Conservation (phyloP, 192 early-diverging fungal genomes). For the Oehlia diaphana region DNA sequence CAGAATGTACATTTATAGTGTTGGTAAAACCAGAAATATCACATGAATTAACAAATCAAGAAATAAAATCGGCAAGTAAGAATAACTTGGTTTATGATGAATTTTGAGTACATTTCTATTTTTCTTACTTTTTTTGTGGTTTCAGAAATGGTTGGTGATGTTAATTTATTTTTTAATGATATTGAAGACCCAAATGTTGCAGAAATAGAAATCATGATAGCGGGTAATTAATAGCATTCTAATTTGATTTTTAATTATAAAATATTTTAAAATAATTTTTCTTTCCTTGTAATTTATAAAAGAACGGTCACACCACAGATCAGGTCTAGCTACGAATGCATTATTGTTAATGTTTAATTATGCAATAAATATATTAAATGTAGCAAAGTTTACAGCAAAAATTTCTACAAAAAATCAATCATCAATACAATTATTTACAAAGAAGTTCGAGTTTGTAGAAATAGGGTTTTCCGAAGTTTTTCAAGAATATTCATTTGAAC, state of each 20-base stretch:
- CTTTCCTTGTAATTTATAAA: not conserved
- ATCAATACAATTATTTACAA: slow-evolving; percentile 59
- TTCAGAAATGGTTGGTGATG: slow-evolving; percentile 88
- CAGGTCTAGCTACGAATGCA: not conserved
- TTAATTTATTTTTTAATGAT: slow-evolving; percentile 93
- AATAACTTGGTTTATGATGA: slow-evolving; percentile 17
- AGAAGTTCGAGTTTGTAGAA: slow-evolving; percentile 59
- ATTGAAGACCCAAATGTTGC: slow-evolving; percentile 65
- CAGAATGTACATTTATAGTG: slow-evolving; percentile 79
- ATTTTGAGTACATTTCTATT: slow-evolving; percentile 29
- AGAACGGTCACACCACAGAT: not conserved
- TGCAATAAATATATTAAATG: slow-evolving; percentile 37
- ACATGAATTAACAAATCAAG: slow-evolving; percentile 22
- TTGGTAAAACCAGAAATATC: slow-evolving; percentile 33
- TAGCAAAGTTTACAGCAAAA: slow-evolving; percentile 61
- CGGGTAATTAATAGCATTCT: slow-evolving; percentile 49
- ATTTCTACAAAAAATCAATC: slow-evolving; percentile 64
- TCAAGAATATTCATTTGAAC: slow-evolving; percentile 67
- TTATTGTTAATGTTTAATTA: slow-evolving; percentile 14
- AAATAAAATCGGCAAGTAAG: slow-evolving; percentile 36
- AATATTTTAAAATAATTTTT: not conserved
- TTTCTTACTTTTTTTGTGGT: slow-evolving; percentile 3
- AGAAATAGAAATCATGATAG: slow-evolving; percentile 97
- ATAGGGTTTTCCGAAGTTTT: slow-evolving; percentile 58
- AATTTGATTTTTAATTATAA: not conserved